A percentile compares a stretch with the other conserved stretches of the same genome.
Conservation (phyloP, 352 stramenopile species). For the Phytophthora macrochlamydospora region DNA sequence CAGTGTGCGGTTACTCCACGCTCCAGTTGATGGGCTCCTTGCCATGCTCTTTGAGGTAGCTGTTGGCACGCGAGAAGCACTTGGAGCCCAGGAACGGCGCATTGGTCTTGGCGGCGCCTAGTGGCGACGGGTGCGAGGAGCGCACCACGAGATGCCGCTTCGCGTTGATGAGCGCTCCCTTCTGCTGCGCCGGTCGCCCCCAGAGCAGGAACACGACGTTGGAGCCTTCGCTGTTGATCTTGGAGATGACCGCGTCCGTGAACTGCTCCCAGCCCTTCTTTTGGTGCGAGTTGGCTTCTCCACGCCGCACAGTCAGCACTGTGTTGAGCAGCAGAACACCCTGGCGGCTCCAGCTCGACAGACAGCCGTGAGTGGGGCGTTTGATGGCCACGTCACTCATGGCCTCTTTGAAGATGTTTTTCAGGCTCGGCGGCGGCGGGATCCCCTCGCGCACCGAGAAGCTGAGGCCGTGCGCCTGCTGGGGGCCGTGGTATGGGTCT, state of each 20-base stretch:
- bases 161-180: conserved; percentile 76
- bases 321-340: conserved; percentile 99
- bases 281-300: conserved; percentile 95
- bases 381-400: conserved; percentile 76
- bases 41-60: conserved; percentile 71
- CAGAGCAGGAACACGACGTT: conserved; percentile 98
- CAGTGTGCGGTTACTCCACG: conserved; percentile 32
- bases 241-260: conserved; percentile 94
- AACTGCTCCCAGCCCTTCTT: conserved; percentile 97
- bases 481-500: conserved; percentile 89
- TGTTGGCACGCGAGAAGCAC: conserved; percentile 90
- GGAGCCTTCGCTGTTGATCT: conserved; percentile 71
- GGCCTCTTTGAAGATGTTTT: conserved; percentile 99
- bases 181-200: conserved; percentile 95
- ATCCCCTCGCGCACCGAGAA: conserved; percentile 94
- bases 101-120: conserved; percentile 96
- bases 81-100: conserved; percentile 95
- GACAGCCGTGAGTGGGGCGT: conserved; percentile 88
- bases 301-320: conserved; percentile 94
- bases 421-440: conserved; percentile 91
- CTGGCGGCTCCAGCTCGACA: conserved; percentile 94
- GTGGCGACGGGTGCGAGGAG: conserved; percentile 93
- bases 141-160: conserved; percentile 86
- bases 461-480: conserved; percentile 86
- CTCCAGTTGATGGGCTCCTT: conserved; percentile 89